Evolutionary conservation across 2,329 filamentous ascomycete species (phyloP), one percentile per base, ranked within the genome.

Genomic region (Dothistroma pini): DNA sequence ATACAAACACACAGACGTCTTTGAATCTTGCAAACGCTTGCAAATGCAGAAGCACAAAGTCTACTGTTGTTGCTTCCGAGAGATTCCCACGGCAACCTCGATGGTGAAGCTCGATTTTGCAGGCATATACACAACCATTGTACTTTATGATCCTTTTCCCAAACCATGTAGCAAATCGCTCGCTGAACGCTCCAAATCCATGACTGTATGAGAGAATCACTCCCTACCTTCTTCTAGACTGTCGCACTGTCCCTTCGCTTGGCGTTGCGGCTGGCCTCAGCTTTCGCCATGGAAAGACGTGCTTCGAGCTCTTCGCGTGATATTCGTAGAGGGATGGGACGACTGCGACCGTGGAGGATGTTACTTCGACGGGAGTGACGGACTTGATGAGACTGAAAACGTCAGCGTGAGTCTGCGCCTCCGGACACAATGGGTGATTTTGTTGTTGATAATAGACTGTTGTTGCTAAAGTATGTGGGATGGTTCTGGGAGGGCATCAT

Each of bases 241-340:
- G 41, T 44, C 2, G 41, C 41, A 9, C 41, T 44, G 41, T 44
- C 41, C 16, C n/a, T 44, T 44, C 41, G 51, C 51, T 32, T 32
- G 14, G 49, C 49, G 14, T 53, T 53, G n/a, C 49, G 49, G 6
- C 7, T 14, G 31, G 51, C 51, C 34, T 53, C 51, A 53, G 51
- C 51, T 31, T 53, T 53, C 51, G 51, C 51, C 51, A 53, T 22
- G n/a, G 51, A 32, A 21, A 53, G 51, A 53, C 51, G 51, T 21
- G 51, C 51, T 35, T 53, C 22, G n/a, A 53, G 51, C 51, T 32
- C 51, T 53, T 53, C 51, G 51, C 51, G 51, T 14, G 25, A 32
- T 16, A 53, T 35, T 21, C 19, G 34, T 12, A 53, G 51, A 9
- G 51, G 51, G 31, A 4, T 51, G 4, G 48, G 48, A 3, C 10